Evolutionary conservation across 305 asterid species (phyloP).

Genomic region (Fraxinus sp.): DNA sequence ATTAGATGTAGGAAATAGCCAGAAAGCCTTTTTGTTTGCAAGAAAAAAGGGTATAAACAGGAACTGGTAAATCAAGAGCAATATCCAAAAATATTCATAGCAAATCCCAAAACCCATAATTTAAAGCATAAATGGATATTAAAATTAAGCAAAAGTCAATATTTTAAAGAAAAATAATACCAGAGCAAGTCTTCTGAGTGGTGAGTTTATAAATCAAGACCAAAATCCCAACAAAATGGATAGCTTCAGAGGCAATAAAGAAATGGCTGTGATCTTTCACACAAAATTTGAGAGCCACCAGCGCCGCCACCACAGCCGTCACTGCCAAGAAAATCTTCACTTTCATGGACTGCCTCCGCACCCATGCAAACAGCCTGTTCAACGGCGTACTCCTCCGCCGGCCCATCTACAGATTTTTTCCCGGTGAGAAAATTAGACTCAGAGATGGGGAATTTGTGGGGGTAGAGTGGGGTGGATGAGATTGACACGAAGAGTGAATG

Average conservation of each 20-base stretch:
- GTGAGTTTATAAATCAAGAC: constrained; percentile 74
- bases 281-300: constrained; percentile 60
- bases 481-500: constrained; percentile 34
- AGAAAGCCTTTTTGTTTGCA: neutral
- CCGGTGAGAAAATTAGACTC: neutral
- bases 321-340: constrained; percentile 58
- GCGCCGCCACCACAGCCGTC: constrained; percentile 26
- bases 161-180: constrained; percentile 26
- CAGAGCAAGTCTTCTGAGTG: constrained; percentile 71
- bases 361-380: constrained; percentile 65
- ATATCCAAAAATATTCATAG: neutral
- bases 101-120: neutral
- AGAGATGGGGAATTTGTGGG: neutral
- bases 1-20: neutral
- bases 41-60: neutral
- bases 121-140: neutral
- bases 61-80: neutral
- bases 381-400: constrained; percentile 58
- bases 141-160: neutral
- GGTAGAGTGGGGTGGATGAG: neutral
- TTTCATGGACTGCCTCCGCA: constrained; percentile 66
- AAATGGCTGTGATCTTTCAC: constrained; percentile 56
- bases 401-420: constrained; percentile 48
- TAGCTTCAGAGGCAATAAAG: constrained; percentile 59
- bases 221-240: constrained; percentile 64